Evolutionary conservation across 2,329 filamentous ascomycete genomes (phyloP).

Genomic region (Phyllachora maydis): DNA sequence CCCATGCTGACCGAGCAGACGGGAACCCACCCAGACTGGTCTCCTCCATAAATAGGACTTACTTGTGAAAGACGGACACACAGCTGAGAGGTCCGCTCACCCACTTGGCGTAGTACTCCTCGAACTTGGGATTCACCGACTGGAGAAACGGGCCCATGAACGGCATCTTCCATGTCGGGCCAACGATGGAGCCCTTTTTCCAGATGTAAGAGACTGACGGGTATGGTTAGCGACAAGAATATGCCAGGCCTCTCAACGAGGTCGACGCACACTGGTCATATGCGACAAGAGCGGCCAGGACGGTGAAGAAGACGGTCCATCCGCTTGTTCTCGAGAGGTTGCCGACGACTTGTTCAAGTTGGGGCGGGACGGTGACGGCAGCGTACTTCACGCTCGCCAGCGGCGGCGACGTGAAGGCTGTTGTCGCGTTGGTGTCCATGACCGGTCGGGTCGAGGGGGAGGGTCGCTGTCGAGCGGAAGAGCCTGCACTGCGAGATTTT

Average conservation of each 20-base stretch:
- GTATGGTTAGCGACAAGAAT: conserved; percentile 3
- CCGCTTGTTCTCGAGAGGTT: conserved; percentile 33
- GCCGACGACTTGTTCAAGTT: conserved; percentile 33
- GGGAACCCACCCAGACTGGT: too few species aligned
- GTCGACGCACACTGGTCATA: conserved; percentile 72
- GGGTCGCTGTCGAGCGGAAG: too few species aligned
- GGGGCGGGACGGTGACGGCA: conserved; percentile 27
- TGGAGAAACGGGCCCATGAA: conserved; percentile 93
- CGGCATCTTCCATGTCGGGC: conserved; percentile 55
- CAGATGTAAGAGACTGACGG: conserved; percentile 49
- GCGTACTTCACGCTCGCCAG: conserved; percentile 37
- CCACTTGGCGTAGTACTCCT: conserved; percentile 87
- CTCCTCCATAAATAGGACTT: too few species aligned
- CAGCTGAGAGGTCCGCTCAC: conserved; percentile 78
- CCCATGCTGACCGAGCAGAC: too few species aligned
- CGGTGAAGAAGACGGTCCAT: conserved; percentile 44
- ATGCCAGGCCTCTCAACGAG: conserved; percentile 1
- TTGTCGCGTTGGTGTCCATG: conserved; percentile 40
- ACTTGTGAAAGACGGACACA: conserved; percentile 99
- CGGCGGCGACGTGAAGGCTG: conserved; percentile 48
- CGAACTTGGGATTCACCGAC: conserved; percentile 80
- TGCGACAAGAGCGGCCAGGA: conserved; percentile 49
- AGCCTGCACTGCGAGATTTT: too few species aligned
- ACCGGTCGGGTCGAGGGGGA: too few species aligned
- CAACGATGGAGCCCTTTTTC: conserved; percentile 57